These are phyloP conservation scores for Gautieria morchelliformis DNA, from an alignment of 768 basidiomycete species.

Conservation along the genomic window DNA sequence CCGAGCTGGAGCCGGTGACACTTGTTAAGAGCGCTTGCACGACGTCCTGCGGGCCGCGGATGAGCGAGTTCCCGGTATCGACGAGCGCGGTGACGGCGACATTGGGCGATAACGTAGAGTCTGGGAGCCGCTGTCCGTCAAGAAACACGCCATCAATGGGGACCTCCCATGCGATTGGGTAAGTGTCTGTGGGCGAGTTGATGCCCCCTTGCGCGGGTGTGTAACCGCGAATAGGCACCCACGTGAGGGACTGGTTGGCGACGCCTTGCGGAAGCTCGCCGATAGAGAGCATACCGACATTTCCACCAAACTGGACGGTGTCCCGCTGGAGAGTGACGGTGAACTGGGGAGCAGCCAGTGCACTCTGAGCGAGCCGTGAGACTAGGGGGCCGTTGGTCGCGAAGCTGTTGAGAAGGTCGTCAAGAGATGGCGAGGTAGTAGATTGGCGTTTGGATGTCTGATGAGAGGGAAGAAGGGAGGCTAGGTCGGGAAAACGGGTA, in stretches of 20 bases:
- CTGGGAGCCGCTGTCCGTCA: slow-evolving; percentile 51
- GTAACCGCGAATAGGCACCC: slow-evolving; percentile 57
- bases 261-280: slow-evolving; percentile 53
- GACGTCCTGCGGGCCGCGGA: slow-evolving; percentile 66
- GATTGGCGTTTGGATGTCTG: neutral
- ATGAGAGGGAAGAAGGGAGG: neutral
- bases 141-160: slow-evolving; percentile 63
- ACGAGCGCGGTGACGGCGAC: slow-evolving; percentile 56
- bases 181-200: slow-evolving; percentile 40
- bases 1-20: slow-evolving; percentile 26
- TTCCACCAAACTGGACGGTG: slow-evolving; percentile 57
- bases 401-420: slow-evolving; percentile 20
- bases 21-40: slow-evolving; percentile 34
- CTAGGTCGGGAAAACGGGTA: slow-evolving; percentile 4
- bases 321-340: slow-evolving; percentile 61
- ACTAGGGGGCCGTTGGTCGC: slow-evolving; percentile 24
- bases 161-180: slow-evolving; percentile 66
- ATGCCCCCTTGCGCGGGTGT: slow-evolving; percentile 42
- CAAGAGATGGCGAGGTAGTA: neutral
- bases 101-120: slow-evolving; percentile 38
- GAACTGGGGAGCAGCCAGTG: slow-evolving; percentile 38
- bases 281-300: slow-evolving; percentile 53
- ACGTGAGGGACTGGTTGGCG: slow-evolving; percentile 41
- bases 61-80: slow-evolving; percentile 71
- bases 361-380: slow-evolving; percentile 22